Evolutionary conservation across 2,329 filamentous ascomycete genomes (phyloP), one percentile per base, ranked within the genome.

Genomic region (Ilyonectria robusta): DNA sequence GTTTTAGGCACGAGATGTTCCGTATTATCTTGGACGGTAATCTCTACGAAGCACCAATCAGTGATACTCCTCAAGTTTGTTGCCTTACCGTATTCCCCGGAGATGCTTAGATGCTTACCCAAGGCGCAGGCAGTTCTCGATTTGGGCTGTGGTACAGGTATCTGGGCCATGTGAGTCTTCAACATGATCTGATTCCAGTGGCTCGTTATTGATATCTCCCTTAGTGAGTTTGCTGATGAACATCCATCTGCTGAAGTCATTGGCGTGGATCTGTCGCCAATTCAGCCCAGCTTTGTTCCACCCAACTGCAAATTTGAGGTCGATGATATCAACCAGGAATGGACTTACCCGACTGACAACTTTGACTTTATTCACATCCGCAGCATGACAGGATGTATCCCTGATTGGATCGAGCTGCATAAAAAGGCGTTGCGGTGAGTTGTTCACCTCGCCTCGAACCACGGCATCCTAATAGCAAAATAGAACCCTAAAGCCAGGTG

Each of bases 261-360:
- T 53, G 87, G 87, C 26, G 26, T 26, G 26, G 26, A 26, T 26
- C 26, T 26, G 26, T 26, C 26, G 26, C 26, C 26, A 6, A 26
- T 88, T n/a, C 88, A 90, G 68, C 87, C 87, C 4, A 79, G 81
- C 21, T 87, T 80, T 78, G 84, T 90, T 2, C 88, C 89, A 1
- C 83, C 84, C 53, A 92, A 92, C 73, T 88, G 90, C 66, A 84
- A 86, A 69, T 92, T 92, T 67, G 84, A 90, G 66, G 84, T 91
- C 47, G 89, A 92, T 76, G 89, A 92, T 73, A 85, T 88, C 48
- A 87, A 88, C 73, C 82, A 77, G 26, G 77, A 81, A 7, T 84
- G 81, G 81, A 87, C 79, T 77, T 88, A 79, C 35, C 80, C 84
- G 1, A 74, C 81, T 1, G 71, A 84, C 59, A 46, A 58, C 10